phyloP scores from a whole-genome alignment of 495 filamentous ascomycete genomes.

The Penicillium coprophilum region DNA sequence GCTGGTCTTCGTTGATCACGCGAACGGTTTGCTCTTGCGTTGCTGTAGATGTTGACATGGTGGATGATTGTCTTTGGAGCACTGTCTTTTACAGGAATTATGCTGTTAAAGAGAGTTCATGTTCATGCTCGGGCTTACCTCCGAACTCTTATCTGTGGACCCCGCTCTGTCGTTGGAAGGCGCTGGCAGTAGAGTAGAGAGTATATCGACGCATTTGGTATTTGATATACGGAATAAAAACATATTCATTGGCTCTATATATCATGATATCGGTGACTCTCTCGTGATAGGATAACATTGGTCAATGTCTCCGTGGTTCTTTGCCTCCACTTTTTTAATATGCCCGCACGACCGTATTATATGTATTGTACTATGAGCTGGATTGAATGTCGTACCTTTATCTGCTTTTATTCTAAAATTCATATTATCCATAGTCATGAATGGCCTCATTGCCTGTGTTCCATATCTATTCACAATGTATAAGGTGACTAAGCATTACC shows the following conservation, averaged over 20 bases:
- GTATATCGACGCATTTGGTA: neutral
- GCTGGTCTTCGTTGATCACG: slow-evolving; percentile 24
- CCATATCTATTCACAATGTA: neutral
- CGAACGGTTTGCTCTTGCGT: slow-evolving; percentile 22
- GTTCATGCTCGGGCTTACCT: neutral
- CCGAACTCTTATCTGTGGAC: slow-evolving; percentile 24
- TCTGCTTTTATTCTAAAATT: neutral
- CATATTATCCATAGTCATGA: neutral
- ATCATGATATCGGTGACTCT: neutral
- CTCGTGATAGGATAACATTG: neutral
- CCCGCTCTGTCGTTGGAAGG: slow-evolving; percentile 18
- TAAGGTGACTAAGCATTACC: slow-evolving; percentile 7
- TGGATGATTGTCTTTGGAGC: neutral
- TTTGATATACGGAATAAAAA: neutral
- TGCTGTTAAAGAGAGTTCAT: neutral
- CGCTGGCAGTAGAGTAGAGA: slow-evolving; percentile 1
- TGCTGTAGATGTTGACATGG: slow-evolving; percentile 27
- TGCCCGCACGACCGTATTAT: neutral
- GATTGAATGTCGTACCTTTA: neutral
- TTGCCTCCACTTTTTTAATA: neutral
- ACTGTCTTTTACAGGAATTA: neutral
- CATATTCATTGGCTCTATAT: neutral
- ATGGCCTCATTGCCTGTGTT: neutral
- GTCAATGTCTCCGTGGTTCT: neutral
- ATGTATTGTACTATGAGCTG: neutral